phyloP scores from a whole-genome alignment of 495 filamentous ascomycete genomes.

The Penicillium psychrofluorescens region DNA sequence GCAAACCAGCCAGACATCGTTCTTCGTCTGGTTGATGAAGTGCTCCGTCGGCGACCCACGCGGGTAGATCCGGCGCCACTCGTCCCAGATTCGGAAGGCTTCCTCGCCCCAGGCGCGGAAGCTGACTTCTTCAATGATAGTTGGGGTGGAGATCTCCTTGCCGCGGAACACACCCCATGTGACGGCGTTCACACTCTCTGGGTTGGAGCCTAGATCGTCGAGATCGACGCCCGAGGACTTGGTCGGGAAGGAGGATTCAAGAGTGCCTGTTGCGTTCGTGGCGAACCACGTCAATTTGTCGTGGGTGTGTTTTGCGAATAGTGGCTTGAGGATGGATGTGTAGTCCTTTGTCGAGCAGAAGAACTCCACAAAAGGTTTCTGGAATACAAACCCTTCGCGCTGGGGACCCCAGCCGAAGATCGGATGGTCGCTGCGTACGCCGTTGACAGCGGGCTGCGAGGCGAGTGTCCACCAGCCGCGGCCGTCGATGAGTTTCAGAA shows the following conservation, averaged over 20 bases:
- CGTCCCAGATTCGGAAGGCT: constrained; percentile 89
- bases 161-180: constrained; percentile 96
- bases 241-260: constrained; percentile 52
- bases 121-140: constrained; percentile 93
- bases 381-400: constrained; percentile 85
- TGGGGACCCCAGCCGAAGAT: constrained; percentile 92
- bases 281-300: constrained; percentile 80
- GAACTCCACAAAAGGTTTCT: constrained; percentile 97
- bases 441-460: constrained; percentile 92
- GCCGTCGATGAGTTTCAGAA: constrained; percentile 61
- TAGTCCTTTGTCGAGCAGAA: constrained; percentile 73
- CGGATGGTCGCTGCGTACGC: constrained; percentile 63
- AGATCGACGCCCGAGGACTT: constrained; percentile 24
- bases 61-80: constrained; percentile 84
- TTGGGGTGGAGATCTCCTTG: constrained; percentile 95
- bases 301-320: constrained; percentile 49
- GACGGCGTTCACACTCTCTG: constrained; percentile 75
- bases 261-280: constrained; percentile 62
- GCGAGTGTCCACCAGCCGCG: constrained; percentile 94
- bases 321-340: constrained; percentile 46
- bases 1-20: constrained; percentile 80
- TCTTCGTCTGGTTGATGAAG: constrained; percentile 57
- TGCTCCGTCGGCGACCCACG: constrained; percentile 57
- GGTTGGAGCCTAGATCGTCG: constrained; percentile 26
- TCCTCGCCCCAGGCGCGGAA: constrained; percentile 95